Percentiles rank a stretch among this genome's conserved stretches.
Conservation (phyloP, 1,284 basidiomycete species). For the Fomitopsis schrenkii region DNA sequence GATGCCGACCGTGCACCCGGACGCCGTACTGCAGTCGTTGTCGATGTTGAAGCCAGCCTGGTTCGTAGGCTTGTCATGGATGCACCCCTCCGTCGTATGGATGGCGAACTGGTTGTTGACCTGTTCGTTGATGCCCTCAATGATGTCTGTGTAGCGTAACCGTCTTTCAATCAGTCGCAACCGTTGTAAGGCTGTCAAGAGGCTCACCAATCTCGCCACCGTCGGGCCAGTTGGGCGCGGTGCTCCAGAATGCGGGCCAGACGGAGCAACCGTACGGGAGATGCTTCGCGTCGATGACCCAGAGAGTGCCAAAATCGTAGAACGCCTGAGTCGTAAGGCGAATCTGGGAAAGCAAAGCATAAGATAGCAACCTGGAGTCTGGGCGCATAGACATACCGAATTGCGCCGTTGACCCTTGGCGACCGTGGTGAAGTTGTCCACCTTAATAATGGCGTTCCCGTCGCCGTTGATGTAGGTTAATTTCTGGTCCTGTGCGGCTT, state of each 20-base stretch:
- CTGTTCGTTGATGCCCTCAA: conserved; percentile 43
- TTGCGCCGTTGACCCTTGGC: conserved; percentile 47
- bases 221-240: conserved; percentile 41
- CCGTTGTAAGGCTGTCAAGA: not conserved
- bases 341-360: conserved; percentile 28
- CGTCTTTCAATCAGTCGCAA: not conserved
- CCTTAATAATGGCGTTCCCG: conserved; percentile 54
- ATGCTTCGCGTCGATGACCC: conserved; percentile 46
- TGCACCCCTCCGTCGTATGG: conserved; percentile 41
- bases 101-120: conserved; percentile 57
- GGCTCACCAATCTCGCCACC: conserved; percentile 48
- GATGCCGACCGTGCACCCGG: conserved; percentile 65
- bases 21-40: conserved; percentile 44
- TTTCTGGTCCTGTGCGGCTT: conserved; percentile 35
- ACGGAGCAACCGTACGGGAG: conserved; percentile 63
- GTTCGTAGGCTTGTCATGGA: conserved; percentile 18
- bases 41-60: conserved; percentile 25
- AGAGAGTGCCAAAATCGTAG: conserved; percentile 45
- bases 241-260: conserved; percentile 41
- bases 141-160: conserved; percentile 22
- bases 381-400: conserved; percentile 38
- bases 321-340: conserved; percentile 49
- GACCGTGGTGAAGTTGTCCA: conserved; percentile 52
- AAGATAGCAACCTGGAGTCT: not conserved
- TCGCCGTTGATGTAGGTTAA: conserved; percentile 53